Base-by-base conservation (phyloP, 2,329 filamentous ascomycete genomes). In the Colletotrichum neosansevieriae region DNA sequence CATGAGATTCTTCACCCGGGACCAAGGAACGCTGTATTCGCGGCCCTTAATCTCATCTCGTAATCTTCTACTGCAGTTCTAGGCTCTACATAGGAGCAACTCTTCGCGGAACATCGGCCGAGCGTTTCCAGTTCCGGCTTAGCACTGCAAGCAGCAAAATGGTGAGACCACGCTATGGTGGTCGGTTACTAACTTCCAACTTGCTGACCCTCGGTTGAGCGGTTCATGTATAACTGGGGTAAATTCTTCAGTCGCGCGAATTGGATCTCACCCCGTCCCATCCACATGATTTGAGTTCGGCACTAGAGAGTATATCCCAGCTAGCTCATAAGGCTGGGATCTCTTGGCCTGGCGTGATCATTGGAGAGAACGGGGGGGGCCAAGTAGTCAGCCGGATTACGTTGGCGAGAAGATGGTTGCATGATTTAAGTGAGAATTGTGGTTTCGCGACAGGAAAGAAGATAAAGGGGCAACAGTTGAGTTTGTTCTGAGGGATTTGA, bases 121-220 rank as follows among this genome's bases (percentile, higher is more conserved):
- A 40, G 5, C 12, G 36, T 44, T 50, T 44, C 64, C 53, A 2
- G 12, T 53, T 63, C 17, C n/a, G 65, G 61, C 40, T 42, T 50
- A 56, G 60, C 40, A 58, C 13, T 9, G 2, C 13, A n/a, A n/a
- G n/a, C n/a, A n/a, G n/a, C n/a, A 24, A 32, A 11, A 65, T 54
- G 61, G 40, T 68, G 47, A 64, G 65, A 59, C 53, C 38, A 54
- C 51, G 44, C 59, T 49, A 63, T 53, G 58, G 47, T 53, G n/a
- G 24, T 34, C 17, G 34, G 24, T 45, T 32, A 47, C 19, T 45
- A 15, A 44, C 34, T 58, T 51, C 29, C 49, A 51, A 51, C 10
- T 32, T 45, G 38, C 13, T 64, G 47, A 32, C 34, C 34, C 36
- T 61, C 58, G 58, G 45, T 21, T 64, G 45, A 59, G 13, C 13